A percentile compares a stretch with the other conserved stretches of the same genome.
These are phyloP conservation scores for Pseudozyma thailandica DNA, from an alignment of 1,284 basidiomycete species.

Conservation along the genomic window DNA sequence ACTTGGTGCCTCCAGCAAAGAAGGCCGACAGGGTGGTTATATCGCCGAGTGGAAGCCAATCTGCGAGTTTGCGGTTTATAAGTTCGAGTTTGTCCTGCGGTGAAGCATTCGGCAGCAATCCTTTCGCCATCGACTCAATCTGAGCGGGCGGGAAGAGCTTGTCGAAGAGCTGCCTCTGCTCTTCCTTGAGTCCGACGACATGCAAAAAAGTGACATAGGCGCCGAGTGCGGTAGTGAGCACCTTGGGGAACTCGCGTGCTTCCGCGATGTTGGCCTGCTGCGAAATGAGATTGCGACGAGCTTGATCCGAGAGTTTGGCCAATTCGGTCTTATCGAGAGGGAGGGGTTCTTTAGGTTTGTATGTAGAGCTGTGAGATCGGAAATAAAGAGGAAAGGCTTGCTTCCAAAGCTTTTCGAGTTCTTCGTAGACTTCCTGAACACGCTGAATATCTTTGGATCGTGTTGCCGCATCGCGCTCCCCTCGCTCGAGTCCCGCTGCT, in stretches of 20 bases:
- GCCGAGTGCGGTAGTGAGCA: conserved; percentile 23
- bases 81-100: conserved; percentile 42
- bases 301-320: conserved; percentile 16
- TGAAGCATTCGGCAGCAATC: conserved; percentile 14
- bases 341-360: conserved; percentile 2
- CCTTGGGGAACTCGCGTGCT: conserved; percentile 19
- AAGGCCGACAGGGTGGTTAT: conserved; percentile 14
- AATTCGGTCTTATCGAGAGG: conserved; percentile 16
- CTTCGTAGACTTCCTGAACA: conserved; percentile 13
- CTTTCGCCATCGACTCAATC: conserved; percentile 22
- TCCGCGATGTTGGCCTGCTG: conserved; percentile 37
- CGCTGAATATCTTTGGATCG: conserved; percentile 14
- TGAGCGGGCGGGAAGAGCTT: conserved; percentile 17
- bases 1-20: neutral
- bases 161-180: conserved; percentile 27
- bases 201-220: conserved; percentile 21
- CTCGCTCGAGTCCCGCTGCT: neutral
- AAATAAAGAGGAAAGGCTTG: conserved; percentile 36
- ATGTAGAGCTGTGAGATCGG: neutral
- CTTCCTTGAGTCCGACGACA: conserved; percentile 1
- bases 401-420: conserved; percentile 41
- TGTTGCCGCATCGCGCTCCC: neutral
- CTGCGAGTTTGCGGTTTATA: conserved; percentile 25
- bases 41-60: conserved; percentile 25
- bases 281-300: conserved; percentile 37